Base-by-base conservation (phyloP, 495 filamentous ascomycete genomes). In the Clavariopsis aquatica region DNA sequence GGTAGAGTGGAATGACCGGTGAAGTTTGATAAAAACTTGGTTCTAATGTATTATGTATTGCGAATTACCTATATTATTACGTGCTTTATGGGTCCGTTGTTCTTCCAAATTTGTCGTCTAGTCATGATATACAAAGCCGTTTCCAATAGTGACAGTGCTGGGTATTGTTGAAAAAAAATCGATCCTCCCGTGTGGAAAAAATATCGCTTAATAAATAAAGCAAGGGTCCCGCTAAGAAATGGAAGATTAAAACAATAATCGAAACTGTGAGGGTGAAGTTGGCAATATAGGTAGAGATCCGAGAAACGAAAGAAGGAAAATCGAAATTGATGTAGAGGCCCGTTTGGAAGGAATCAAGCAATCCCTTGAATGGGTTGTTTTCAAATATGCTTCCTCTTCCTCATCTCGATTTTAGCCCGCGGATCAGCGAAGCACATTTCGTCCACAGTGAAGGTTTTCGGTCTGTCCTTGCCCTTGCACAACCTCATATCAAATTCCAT, bases 401-500 rank as follows among this genome's bases (percentile, higher is more conserved):
- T 31, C 15, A 59, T 59, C 56, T 38, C 8, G 1, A 60, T 38
- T 20, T 43, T 52, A 6, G 56, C 56, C 17, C 36, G 24, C 20
- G 56, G 43, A 49, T 59, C 56, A 10, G 43, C 24, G 27, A 59
- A 59, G 27, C 29, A 38, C 23, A 38, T 59, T 9, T 59, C 56
- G 26, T 59, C 56, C 15, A 52, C 27, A 4, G 28, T 34, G 10
- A 52, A 62, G 19, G 19, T 62, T n/a, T 26, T 52, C 12, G 47
- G 47, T 24, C 56, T 27, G 1, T 38, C 55, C 38, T 62, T 38
- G 3, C 58, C 49, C 9, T 38, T 12, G 23, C n/a, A 26, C 17
- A 41, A 53, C 31, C 46, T 19, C 12, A 59, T 2, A 10, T 60
- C 60, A 24, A 23, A 56, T 13, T 55, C 51, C 67, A 62, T 34